phyloP scores from a whole-genome alignment of 2,329 filamentous ascomycete species.

The Chrysoporthe cubensis region DNA sequence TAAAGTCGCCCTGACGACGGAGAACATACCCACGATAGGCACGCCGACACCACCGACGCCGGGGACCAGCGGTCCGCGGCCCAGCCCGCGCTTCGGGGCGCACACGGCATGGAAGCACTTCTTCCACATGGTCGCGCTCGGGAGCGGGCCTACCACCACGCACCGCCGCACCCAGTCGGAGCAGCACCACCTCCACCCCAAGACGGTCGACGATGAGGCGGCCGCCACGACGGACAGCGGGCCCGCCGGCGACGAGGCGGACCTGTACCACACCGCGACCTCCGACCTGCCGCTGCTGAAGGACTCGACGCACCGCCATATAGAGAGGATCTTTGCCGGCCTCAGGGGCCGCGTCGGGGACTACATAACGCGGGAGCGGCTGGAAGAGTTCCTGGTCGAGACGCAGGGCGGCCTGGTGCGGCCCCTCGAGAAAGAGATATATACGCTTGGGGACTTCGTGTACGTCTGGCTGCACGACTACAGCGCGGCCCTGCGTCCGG shows the following conservation, averaged over 20 bases:
- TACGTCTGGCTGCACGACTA: slow-evolving; percentile 51
- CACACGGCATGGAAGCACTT: slow-evolving; percentile 30
- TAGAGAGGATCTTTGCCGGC: slow-evolving; percentile 52
- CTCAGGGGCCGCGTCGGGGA: slow-evolving; percentile 42
- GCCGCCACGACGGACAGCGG: slow-evolving; percentile 11
- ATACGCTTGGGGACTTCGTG: slow-evolving; percentile 54
- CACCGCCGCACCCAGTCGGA: slow-evolving; percentile 21
- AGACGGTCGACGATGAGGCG: slow-evolving; percentile 17
- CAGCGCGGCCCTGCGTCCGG: slow-evolving; percentile 48
- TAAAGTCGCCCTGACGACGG: background rate
- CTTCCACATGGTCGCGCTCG: slow-evolving; percentile 28
- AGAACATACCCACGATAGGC: slow-evolving; percentile 10
- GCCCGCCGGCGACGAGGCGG: slow-evolving; percentile 18
- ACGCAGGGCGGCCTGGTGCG: slow-evolving; percentile 51
- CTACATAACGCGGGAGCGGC: slow-evolving; percentile 38
- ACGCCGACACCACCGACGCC: slow-evolving; percentile 15
- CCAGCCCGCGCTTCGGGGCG: slow-evolving; percentile 27
- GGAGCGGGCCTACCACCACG: slow-evolving; percentile 16
- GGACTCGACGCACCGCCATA: slow-evolving; percentile 51
- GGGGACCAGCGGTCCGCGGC: slow-evolving; percentile 18
- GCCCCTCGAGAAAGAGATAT: slow-evolving; percentile 45
- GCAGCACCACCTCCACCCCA: slow-evolving; percentile 1
- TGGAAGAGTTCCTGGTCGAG: slow-evolving; percentile 53
- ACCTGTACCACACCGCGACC: slow-evolving; percentile 16
- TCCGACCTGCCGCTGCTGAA: slow-evolving; percentile 47